Evolutionary conservation across 2,329 filamentous ascomycete genomes (phyloP).

Genomic region (Aspergillus sp.): DNA sequence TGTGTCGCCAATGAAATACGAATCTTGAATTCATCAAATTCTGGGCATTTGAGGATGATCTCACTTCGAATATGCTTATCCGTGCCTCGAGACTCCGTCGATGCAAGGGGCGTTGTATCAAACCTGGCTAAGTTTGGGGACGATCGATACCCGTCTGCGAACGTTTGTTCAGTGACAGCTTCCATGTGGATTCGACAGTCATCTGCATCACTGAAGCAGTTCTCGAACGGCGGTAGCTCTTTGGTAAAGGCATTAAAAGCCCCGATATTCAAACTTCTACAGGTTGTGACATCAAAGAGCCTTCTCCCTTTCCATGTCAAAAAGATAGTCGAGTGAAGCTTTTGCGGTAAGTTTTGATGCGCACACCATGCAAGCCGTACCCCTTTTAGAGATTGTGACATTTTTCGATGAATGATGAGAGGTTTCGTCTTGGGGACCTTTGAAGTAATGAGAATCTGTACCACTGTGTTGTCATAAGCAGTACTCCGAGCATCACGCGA

Average conservation of each 20-base stretch:
- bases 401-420: constrained; percentile 64
- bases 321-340: constrained; percentile 59
- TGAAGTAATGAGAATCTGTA: constrained; percentile 69
- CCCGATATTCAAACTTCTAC: constrained; percentile 64
- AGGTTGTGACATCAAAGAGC: constrained; percentile 74
- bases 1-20: constrained; percentile 50
- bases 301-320: constrained; percentile 75
- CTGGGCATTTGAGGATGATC: constrained; percentile 54
- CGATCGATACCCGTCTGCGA: not conserved
- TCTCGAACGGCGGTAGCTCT: constrained; percentile 40
- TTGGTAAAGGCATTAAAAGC: constrained; percentile 39
- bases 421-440: constrained; percentile 60
- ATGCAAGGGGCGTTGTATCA: not conserved
- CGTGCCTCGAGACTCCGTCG: not conserved
- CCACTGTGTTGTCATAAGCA: constrained; percentile 46
- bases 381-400: constrained; percentile 66
- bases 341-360: constrained; percentile 55
- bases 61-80: not conserved
- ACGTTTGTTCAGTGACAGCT: constrained; percentile 67
- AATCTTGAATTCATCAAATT: constrained; percentile 52
- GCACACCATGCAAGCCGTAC: constrained; percentile 70
- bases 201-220: constrained; percentile 52
- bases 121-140: not conserved
- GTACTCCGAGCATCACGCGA: not conserved
- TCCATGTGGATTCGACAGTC: constrained; percentile 68